A percentile compares a stretch with the other conserved stretches of the same genome.
Conservation (phyloP, 2,329 filamentous ascomycete genomes). For the Colletotrichum paranaense region DNA sequence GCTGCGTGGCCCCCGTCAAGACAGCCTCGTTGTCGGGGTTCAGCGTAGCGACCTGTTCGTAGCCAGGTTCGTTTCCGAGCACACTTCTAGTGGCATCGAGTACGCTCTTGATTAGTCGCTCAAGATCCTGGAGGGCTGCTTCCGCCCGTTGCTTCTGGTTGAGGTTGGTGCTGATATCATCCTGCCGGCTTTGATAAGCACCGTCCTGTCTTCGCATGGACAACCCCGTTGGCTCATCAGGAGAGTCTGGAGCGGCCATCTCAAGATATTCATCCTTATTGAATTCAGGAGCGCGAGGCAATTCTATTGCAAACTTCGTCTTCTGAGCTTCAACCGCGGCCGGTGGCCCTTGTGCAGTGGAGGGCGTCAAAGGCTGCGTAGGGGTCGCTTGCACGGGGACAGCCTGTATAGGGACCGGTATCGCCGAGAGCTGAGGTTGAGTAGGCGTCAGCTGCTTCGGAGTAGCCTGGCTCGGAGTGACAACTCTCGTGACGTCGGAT, state of each 20-base stretch:
- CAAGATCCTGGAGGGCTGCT: slow-evolving; percentile 76
- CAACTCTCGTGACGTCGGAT: slow-evolving; percentile 5
- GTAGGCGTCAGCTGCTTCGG: slow-evolving; percentile 4
- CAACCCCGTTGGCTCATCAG: slow-evolving; percentile 59
- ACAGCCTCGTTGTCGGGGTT: slow-evolving; percentile 71
- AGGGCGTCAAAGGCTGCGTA: neutral
- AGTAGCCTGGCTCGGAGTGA: neutral
- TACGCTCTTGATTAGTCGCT: slow-evolving; percentile 76
- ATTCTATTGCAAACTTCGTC: slow-evolving; percentile 58
- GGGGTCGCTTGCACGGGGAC: neutral
- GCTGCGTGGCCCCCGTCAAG: slow-evolving; percentile 75
- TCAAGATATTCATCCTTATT: slow-evolving; percentile 63
- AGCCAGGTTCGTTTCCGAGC: slow-evolving; percentile 66
- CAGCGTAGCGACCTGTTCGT: slow-evolving; percentile 64
- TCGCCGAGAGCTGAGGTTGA: neutral
- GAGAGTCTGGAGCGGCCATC: slow-evolving; percentile 55
- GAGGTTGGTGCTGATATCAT: slow-evolving; percentile 69
- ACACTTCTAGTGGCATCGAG: slow-evolving; percentile 81
- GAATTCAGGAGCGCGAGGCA: slow-evolving; percentile 52
- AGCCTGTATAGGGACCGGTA: neutral
- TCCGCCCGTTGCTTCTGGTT: slow-evolving; percentile 88
- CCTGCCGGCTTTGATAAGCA: slow-evolving; percentile 57
- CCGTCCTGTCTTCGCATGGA: slow-evolving; percentile 63
- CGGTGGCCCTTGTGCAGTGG: neutral
- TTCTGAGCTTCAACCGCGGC: neutral